A percentile compares a stretch with the other conserved stretches of the same genome.
phyloP scores from a whole-genome alignment of 176 grass and related monocot species.

The Musa itinerans region DNA sequence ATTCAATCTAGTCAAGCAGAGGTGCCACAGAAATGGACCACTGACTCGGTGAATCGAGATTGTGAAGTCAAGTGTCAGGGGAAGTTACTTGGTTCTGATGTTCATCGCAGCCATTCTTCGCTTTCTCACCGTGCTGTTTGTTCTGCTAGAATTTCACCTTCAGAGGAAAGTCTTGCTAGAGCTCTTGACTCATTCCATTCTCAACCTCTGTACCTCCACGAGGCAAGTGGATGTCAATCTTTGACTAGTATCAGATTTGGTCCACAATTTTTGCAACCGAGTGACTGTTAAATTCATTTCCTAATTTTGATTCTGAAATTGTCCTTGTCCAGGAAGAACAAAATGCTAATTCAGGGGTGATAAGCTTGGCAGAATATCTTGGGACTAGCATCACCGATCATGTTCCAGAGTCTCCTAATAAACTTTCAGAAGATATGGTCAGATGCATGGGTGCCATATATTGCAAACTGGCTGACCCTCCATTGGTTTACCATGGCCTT shows the following conservation, averaged over 20 bases:
- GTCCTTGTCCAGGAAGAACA: conserved; percentile 39
- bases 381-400: conserved; percentile 70
- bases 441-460: conserved; percentile 81
- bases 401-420: conserved; percentile 85
- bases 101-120: conserved; percentile 51
- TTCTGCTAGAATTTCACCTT: conserved; percentile 79
- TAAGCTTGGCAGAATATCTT: conserved; percentile 91
- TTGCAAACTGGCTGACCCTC: conserved; percentile 81
- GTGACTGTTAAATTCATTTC: neutral
- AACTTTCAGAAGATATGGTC: conserved; percentile 88
- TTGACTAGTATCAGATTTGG: neutral
- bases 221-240: conserved; percentile 31
- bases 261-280: neutral
- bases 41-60: conserved; percentile 29
- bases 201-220: conserved; percentile 74
- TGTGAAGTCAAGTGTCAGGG: conserved; percentile 23
- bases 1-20: conserved; percentile 30
- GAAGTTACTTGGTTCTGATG: conserved; percentile 23
- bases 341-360: conserved; percentile 43
- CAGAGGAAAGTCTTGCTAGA: conserved; percentile 81
- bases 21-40: conserved; percentile 16
- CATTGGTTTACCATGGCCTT: conserved; percentile 48
- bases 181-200: conserved; percentile 79
- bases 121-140: conserved; percentile 54
- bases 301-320: neutral